phyloP scores from a whole-genome alignment of 176 grass and related monocot genomes.

The Tuctoria greenei region DNA sequence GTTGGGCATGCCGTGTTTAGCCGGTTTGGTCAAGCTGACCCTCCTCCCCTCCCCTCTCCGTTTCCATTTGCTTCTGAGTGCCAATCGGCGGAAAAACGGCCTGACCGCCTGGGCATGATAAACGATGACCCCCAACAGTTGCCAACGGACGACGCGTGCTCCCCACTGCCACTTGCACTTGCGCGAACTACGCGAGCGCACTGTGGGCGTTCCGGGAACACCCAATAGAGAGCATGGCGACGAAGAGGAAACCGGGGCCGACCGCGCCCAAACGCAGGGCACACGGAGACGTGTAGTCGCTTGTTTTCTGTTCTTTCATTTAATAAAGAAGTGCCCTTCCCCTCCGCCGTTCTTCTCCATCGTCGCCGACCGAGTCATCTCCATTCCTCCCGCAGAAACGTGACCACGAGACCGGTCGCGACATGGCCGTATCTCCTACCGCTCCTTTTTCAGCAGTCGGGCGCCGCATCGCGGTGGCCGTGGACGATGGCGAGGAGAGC shows the following conservation, averaged over 20 bases:
- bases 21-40: no score
- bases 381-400: not conserved
- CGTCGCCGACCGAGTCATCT: not conserved
- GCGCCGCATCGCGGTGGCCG: constrained; percentile 50
- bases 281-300: not conserved
- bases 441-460: not conserved
- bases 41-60: no score
- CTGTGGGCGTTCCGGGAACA: no score
- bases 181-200: no score
- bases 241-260: constrained; percentile 17
- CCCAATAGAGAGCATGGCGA: not conserved
- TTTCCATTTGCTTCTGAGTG: no score
- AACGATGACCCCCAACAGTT: no score
- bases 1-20: no score
- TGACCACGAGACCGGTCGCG: not conserved
- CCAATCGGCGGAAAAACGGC: no score
- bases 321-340: not conserved
- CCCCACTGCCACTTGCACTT: no score
- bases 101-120: no score
- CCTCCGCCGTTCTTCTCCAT: not conserved
- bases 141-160: no score
- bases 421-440: not conserved
- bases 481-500: constrained; percentile 62
- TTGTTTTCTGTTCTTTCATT: not conserved
- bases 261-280: constrained; percentile 14